Base-by-base conservation (phyloP, 2,329 filamentous ascomycete species). In the Didymella keratinophila region DNA sequence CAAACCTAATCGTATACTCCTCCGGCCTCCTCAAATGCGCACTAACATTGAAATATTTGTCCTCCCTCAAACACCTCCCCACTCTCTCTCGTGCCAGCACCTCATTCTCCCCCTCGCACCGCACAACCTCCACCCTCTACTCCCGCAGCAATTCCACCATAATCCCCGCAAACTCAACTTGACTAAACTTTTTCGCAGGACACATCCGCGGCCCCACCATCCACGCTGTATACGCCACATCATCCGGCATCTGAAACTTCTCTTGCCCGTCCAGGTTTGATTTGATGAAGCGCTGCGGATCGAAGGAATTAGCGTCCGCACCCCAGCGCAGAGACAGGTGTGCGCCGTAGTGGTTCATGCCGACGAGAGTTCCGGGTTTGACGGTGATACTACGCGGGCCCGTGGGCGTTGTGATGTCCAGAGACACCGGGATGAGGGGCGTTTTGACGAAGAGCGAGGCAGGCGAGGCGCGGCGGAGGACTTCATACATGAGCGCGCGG, bases 401-500 rank as follows among this genome's bases (percentile, higher is more conserved):
- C 1, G 25, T 43, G 2, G 53, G 23, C 7, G 62, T 66, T 7
- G 50, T 52, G 11, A 69, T 30, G 2, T 16, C 37, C 10, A 51
- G n/a, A 12, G 56, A n/a, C 2, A 47, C 43, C 9, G 42, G 57
- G 50, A 18, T 14, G 4, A 32, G 47, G 3, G 62, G 58, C 4
- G 59, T 42, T 45, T 62, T 61, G 4, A 67, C 45, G n/a, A 67
- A 54, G 21, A 69, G 44, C 11, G 64, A 62, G 7, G 61, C 56
- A 23, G 64, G 32, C 44, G 41, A 51, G 4, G 42, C 53, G 11
- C 63, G 47, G 12, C 65, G 61, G 0, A 69, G 53, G 2, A 59
- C 63, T 44, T 69, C 66, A 50, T 68, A 52, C 80, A 85, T 82
- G 20, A 83, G 52, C 4, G 53, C 41, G 57, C 44, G 20, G 80